These are phyloP conservation scores for Candida chauliodis DNA, from an alignment of 805 yeast genomes.

Conservation along the genomic window DNA sequence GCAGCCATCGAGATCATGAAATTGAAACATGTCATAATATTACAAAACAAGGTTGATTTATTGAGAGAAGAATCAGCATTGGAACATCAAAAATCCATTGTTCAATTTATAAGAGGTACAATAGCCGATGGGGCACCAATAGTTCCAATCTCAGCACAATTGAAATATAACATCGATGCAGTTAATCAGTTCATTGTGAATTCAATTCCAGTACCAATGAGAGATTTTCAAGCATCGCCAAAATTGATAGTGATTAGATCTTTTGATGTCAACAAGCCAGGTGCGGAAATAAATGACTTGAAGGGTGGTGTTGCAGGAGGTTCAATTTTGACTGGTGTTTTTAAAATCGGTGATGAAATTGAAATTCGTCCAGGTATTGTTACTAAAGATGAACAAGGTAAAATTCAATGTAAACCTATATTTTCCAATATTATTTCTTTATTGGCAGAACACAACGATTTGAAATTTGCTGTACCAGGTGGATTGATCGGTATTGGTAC, in stretches of 20 bases:
- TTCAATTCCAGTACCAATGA: constrained; percentile 91
- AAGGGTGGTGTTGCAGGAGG: constrained; percentile 99
- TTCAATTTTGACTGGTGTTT: constrained; percentile 93
- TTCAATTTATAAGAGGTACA: constrained; percentile 93
- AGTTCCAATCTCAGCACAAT: constrained; percentile 97
- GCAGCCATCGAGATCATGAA: constrained; percentile 99
- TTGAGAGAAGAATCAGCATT: constrained; percentile 96
- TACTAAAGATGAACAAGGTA: constrained; percentile 83
- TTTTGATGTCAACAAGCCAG: constrained; percentile 98
- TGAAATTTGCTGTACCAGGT: constrained; percentile 99
- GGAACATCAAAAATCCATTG: constrained; percentile 91
- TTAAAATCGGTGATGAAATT: constrained; percentile 95
- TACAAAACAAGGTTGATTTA: constrained; percentile 97
- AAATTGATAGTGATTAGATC: constrained; percentile 96
- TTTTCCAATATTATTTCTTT: constrained; percentile 90
- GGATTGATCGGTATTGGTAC: constrained; percentile 99
- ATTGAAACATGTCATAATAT: constrained; percentile 89
- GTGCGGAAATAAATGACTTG: constrained; percentile 93
- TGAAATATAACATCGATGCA: constrained; percentile 97
- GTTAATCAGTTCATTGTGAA: constrained; percentile 95
- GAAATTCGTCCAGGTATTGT: constrained; percentile 99
- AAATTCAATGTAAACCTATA: constrained; percentile 93
- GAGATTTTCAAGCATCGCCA: constrained; percentile 93
- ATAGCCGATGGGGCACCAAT: constrained; percentile 99
- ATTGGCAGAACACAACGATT: constrained; percentile 96